A percentile compares a stretch with the other conserved stretches of the same genome.
phyloP scores from a whole-genome alignment of 1,284 basidiomycete species.

The Moesziomyces aphidis region DNA sequence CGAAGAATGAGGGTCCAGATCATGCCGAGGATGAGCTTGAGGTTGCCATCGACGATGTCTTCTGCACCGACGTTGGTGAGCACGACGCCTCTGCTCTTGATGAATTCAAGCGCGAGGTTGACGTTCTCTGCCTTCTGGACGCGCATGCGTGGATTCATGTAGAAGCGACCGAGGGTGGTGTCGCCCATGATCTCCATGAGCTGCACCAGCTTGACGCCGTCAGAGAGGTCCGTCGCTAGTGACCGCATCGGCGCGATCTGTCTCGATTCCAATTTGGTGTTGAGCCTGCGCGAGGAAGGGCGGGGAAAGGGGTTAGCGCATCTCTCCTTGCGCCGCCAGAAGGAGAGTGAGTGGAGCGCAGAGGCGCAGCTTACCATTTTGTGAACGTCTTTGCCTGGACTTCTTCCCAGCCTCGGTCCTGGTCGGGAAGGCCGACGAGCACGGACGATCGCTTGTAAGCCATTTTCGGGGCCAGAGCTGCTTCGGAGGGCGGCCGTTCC shows the following conservation, averaged over 20 bases:
- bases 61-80: conserved; percentile 97
- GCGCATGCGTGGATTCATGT: conserved; percentile 87
- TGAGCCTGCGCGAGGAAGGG: conserved; percentile 77
- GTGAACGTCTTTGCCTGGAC: conserved; percentile 65
- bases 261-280: conserved; percentile 88
- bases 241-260: conserved; percentile 91
- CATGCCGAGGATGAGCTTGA: conserved; percentile 97
- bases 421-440: conserved; percentile 59
- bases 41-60: conserved; percentile 97
- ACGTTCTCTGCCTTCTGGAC: conserved; percentile 99
- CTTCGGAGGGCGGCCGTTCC: too few relatives aligned
- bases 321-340: too few relatives aligned
- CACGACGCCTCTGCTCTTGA: conserved; percentile 91
- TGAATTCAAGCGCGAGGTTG: conserved; percentile 94
- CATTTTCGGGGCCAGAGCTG: conserved; percentile 20
- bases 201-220: conserved; percentile 92
- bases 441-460: conserved; percentile 60
- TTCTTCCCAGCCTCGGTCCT: conserved; percentile 63
- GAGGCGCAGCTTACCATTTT: conserved; percentile 49
- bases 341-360: too few relatives aligned
- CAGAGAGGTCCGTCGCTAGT: conserved; percentile 88
- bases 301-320: neutral
- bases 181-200: conserved; percentile 73
- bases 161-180: conserved; percentile 88
- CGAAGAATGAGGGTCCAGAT: conserved; percentile 92